Percentiles rank a stretch among this genome's conserved stretches.
Evolutionary conservation across 208 protist species (phyloP).

Genomic region (Trypanosoma cruzi): DNA sequence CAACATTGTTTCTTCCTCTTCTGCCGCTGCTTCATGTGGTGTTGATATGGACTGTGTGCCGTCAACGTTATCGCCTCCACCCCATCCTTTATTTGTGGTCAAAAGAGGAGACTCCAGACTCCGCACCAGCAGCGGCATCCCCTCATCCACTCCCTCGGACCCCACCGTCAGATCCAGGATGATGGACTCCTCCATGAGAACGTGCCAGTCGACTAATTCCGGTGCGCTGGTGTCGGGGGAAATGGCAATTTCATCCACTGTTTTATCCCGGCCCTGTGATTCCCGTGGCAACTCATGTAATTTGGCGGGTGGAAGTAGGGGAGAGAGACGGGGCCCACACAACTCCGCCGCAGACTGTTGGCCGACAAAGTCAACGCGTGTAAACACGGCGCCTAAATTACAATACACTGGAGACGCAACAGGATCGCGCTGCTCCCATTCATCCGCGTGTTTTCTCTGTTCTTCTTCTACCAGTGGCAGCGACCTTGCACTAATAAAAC

Average conservation of each 20-base stretch:
- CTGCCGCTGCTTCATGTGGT: not conserved
- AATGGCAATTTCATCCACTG: not conserved
- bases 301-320: not conserved
- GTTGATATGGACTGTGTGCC: not conserved
- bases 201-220: slow-evolving; percentile 14
- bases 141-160: slow-evolving; percentile 4
- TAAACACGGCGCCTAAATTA: not conserved
- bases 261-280: not conserved
- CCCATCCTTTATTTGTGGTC: not conserved
- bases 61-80: not conserved
- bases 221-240: slow-evolving; percentile 7
- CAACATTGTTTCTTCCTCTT: not conserved
- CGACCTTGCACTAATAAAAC: not conserved
- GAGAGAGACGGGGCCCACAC: not conserved
- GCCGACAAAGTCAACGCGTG: not conserved
- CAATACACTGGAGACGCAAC: not conserved
- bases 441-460: not conserved
- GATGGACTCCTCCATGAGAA: slow-evolving; percentile 16
- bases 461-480: not conserved
- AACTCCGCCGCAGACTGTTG: not conserved
- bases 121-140: not conserved
- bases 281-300: not conserved
- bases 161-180: slow-evolving; percentile 7
- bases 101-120: not conserved
- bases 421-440: not conserved